These are phyloP conservation scores for Aspergillus heteromorphus DNA, from an alignment of 495 filamentous ascomycete genomes.

Conservation along the genomic window DNA sequence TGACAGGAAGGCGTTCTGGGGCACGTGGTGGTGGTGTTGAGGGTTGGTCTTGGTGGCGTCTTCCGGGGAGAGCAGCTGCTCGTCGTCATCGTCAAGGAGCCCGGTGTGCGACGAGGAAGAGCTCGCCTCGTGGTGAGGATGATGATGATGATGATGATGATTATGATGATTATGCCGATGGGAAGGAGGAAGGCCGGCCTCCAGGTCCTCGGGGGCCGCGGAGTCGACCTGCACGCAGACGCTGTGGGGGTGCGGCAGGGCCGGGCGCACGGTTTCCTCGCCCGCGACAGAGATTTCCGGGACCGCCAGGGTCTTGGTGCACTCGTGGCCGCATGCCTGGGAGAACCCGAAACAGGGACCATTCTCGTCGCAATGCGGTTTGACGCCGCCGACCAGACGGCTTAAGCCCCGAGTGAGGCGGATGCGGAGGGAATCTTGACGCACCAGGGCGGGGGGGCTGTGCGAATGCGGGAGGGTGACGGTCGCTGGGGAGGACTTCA, in stretches of 20 bases:
- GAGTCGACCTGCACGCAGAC: slow-evolving; percentile 7
- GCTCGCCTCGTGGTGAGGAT: slow-evolving; percentile 1
- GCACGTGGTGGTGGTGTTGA: slow-evolving; percentile 93
- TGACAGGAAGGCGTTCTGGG: slow-evolving; percentile 85
- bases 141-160: not conserved
- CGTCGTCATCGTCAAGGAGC: not conserved
- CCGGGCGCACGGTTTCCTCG: slow-evolving; percentile 2
- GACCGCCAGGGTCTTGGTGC: slow-evolving; percentile 38
- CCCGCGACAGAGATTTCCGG: slow-evolving; percentile 9
- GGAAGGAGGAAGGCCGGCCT: slow-evolving; percentile 5
- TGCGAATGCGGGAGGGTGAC: not conserved
- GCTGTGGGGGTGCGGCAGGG: slow-evolving; percentile 12
- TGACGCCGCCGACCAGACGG: slow-evolving; percentile 62
- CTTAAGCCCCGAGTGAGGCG: slow-evolving; percentile 47
- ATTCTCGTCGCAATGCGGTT: slow-evolving; percentile 62
- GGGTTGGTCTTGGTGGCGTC: slow-evolving; percentile 6
- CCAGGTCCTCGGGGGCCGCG: not conserved
- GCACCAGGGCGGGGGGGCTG: not conserved
- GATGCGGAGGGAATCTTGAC: slow-evolving; percentile 33
- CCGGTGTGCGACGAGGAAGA: slow-evolving; percentile 13
- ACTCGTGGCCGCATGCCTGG: slow-evolving; percentile 80
- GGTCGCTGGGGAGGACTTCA: slow-evolving; percentile 24
- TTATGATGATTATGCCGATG: not conserved
- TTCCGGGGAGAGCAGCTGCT: slow-evolving; percentile 8
- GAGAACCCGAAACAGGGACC: slow-evolving; percentile 81